A percentile compares a stretch with the other conserved stretches of the same genome.
Evolutionary conservation across 768 basidiomycete species (phyloP).

Genomic region (Inosperma sp.): DNA sequence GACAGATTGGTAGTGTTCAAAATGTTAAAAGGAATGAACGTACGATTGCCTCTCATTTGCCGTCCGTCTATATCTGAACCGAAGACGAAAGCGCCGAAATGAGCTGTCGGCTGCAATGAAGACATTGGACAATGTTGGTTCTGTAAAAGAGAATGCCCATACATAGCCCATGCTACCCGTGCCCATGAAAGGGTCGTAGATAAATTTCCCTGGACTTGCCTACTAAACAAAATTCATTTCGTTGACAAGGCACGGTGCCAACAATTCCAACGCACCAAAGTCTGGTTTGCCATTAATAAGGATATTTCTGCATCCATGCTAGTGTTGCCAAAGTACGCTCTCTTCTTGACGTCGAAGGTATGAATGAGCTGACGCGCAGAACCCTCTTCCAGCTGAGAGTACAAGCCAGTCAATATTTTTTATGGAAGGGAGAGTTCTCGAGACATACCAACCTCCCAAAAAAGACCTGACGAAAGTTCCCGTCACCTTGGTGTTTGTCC

Average conservation of each 20-base stretch:
- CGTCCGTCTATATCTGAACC: constrained; percentile 97
- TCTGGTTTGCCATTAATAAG: constrained; percentile 94
- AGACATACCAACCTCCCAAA: constrained; percentile 82
- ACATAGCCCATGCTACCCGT: constrained; percentile 92
- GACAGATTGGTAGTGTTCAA: background rate
- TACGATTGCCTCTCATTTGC: constrained; percentile 93
- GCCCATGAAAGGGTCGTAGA: constrained; percentile 96
- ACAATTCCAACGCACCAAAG: constrained; percentile 52
- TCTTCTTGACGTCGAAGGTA: constrained; percentile 83
- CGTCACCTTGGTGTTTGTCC: constrained; percentile 54
- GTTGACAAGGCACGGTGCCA: background rate
- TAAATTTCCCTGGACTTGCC: constrained; percentile 83
- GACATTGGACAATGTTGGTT: background rate
- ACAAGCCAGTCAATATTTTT: constrained; percentile 1
- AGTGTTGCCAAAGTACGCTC: constrained; percentile 90
- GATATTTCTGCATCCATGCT: constrained; percentile 98
- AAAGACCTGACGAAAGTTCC: constrained; percentile 65
- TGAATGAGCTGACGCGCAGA: constrained; percentile 62
- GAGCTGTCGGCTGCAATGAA: constrained; percentile 64
- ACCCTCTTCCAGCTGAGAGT: constrained; percentile 50
- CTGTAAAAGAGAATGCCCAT: constrained; percentile 17
- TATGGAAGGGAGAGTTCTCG: background rate
- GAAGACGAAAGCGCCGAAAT: constrained; percentile 82
- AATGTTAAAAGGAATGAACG: constrained; percentile 7
- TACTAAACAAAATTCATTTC: constrained; percentile 24